These are phyloP conservation scores for Wickerhamomyces hampshirensis DNA, from an alignment of 805 yeast genomes.

Conservation along the genomic window DNA sequence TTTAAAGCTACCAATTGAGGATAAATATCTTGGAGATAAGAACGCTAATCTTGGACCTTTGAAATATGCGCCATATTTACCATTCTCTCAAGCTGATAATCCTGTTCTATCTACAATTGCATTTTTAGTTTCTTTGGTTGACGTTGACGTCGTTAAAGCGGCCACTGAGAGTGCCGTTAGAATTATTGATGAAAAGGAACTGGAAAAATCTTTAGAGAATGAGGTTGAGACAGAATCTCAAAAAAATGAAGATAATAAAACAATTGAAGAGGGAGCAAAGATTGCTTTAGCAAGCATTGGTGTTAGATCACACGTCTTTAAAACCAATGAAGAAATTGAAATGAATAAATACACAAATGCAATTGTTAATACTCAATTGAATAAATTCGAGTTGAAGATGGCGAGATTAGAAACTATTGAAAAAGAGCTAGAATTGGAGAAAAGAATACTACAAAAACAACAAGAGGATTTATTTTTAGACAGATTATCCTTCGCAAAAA, in stretches of 20 bases:
- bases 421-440: conserved; percentile 59
- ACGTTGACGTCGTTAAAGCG: conserved; percentile 78
- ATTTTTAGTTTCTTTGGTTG: conserved; percentile 79
- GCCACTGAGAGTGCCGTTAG: conserved; percentile 63
- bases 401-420: conserved; percentile 56
- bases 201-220: conserved; percentile 14
- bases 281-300: conserved; percentile 38
- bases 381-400: conserved; percentile 61
- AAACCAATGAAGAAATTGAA: conserved; percentile 76
- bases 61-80: conserved; percentile 77
- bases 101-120: conserved; percentile 93
- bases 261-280: conserved; percentile 25
- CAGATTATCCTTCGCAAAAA: conserved; percentile 58
- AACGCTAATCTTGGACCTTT: conserved; percentile 55
- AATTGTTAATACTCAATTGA: conserved; percentile 56
- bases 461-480: conserved; percentile 66
- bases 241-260: conserved; percentile 33
- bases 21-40: conserved; percentile 49
- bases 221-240: conserved; percentile 15
- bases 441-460: conserved; percentile 51
- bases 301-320: conserved; percentile 73
- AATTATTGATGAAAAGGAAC: conserved; percentile 22
- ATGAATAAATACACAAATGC: conserved; percentile 54
- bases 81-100: conserved; percentile 81
- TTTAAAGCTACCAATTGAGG: conserved; percentile 78